phyloP scores from a whole-genome alignment of 1,284 basidiomycete species.

The Rhodotorula sp. region DNA sequence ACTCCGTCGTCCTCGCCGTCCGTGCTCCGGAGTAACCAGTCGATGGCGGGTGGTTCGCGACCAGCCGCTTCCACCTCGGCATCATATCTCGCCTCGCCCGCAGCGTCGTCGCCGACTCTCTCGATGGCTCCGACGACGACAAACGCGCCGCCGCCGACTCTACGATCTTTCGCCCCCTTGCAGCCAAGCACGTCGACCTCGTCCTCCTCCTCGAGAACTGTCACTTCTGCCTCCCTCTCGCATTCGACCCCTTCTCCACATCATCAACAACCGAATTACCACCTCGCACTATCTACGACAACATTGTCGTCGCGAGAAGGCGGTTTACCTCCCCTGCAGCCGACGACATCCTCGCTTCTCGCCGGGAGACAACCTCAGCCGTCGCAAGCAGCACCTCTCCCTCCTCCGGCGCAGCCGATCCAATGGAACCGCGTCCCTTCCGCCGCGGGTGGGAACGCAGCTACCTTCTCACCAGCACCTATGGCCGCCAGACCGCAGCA shows the following conservation, averaged over 20 bases:
- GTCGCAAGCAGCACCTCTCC: background rate
- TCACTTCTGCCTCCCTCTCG: background rate
- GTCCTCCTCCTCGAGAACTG: background rate
- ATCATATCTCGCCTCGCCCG: constrained; percentile 23
- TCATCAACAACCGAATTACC: constrained; percentile 22
- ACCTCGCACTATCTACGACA: constrained; percentile 25
- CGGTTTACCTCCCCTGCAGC: constrained; percentile 17
- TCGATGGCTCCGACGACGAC: constrained; percentile 37
- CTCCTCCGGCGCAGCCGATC: background rate
- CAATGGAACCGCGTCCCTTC: constrained; percentile 32
- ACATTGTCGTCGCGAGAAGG: background rate
- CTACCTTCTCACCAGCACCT: background rate
- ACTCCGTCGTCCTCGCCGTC: constrained; percentile 18
- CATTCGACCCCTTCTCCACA: background rate
- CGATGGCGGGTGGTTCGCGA: constrained; percentile 19
- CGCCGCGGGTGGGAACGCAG: background rate
- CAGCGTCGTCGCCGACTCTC: constrained; percentile 6
- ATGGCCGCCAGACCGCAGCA: background rate
- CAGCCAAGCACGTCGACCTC: constrained; percentile 16
- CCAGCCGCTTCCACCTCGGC: constrained; percentile 48
- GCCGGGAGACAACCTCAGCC: constrained; percentile 2
- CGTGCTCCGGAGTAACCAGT: constrained; percentile 37
- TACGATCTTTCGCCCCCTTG: constrained; percentile 22
- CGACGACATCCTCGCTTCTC: constrained; percentile 15
- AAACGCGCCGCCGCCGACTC: constrained; percentile 2